Conservation (phyloP, 2,329 filamentous ascomycete genomes). For the Colletotrichum cereale region DNA sequence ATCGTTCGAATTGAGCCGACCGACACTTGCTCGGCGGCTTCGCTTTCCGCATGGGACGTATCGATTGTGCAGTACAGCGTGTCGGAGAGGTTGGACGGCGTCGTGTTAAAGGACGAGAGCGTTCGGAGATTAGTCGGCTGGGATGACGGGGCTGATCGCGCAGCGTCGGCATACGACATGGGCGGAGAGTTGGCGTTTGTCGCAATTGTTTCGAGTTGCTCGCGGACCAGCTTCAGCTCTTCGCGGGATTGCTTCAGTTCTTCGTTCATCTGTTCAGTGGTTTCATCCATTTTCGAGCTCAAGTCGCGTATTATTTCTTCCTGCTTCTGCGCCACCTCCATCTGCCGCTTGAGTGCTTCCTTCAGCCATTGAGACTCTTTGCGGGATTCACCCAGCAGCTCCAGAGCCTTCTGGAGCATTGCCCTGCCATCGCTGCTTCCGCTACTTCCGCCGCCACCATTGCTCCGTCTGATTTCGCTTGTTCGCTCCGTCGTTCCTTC, state of each 20-base stretch:
- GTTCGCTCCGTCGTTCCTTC: not conserved
- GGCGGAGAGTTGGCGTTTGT: not conserved
- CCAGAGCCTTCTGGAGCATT: not conserved
- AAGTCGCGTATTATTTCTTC: not conserved
- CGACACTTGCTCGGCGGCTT: no score
- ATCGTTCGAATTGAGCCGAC: no score
- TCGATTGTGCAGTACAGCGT: not conserved
- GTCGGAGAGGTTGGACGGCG: not conserved
- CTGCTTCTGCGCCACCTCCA: not conserved
- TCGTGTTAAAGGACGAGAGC: not conserved
- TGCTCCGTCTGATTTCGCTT: not conserved
- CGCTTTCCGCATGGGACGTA: no score
- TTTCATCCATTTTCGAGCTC: not conserved
- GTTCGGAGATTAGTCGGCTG: no score
- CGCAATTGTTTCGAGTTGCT: not conserved
- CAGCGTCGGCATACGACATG: not conserved
- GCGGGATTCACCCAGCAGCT: not conserved
- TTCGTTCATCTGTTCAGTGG: not conserved
- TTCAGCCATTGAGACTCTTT: not conserved
- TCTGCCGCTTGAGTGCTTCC: not conserved
- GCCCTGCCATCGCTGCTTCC: not conserved
- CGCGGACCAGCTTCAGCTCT: conserved; percentile 1
- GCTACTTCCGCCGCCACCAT: not conserved
- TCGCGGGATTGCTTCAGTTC: not conserved
- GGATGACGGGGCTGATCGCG: not conserved